phyloP scores from a whole-genome alignment of 345 rosid genomes.

The Limnanthes douglasii region DNA sequence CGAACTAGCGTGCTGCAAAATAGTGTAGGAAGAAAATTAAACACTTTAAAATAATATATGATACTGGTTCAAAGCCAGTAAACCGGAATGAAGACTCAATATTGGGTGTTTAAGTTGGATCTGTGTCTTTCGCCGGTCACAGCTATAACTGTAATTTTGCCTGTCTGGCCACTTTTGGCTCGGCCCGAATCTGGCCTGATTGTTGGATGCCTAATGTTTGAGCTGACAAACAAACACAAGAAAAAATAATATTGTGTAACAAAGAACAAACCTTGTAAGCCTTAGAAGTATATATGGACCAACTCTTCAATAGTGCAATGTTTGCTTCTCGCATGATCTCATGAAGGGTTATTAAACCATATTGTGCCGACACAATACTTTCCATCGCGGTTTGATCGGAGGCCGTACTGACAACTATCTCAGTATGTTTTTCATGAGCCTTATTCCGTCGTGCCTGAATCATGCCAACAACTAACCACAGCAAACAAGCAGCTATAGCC shows the following conservation, averaged over 20 bases:
- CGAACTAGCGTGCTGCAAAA: constrained; percentile 49
- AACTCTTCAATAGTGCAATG: constrained; percentile 44
- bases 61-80: too few relatives aligned
- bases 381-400: constrained; percentile 47
- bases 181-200: too few relatives aligned
- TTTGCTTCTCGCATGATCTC: constrained; percentile 44
- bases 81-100: too few relatives aligned
- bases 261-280: constrained; percentile 41
- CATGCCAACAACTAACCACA: constrained; percentile 42
- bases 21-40: not conserved
- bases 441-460: constrained; percentile 24
- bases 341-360: constrained; percentile 31
- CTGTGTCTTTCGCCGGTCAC: too few relatives aligned
- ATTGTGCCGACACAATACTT: constrained; percentile 70
- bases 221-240: not conserved
- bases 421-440: constrained; percentile 17
- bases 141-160: too few relatives aligned
- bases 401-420: constrained; percentile 46
- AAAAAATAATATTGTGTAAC: not conserved
- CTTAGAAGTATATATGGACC: constrained; percentile 44
- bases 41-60: not conserved
- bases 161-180: too few relatives aligned
- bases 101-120: too few relatives aligned
- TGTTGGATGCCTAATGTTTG: too few relatives aligned
- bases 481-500: constrained; percentile 38